Base-by-base conservation (phyloP, 768 basidiomycete genomes). In the Podaxis sp. region DNA sequence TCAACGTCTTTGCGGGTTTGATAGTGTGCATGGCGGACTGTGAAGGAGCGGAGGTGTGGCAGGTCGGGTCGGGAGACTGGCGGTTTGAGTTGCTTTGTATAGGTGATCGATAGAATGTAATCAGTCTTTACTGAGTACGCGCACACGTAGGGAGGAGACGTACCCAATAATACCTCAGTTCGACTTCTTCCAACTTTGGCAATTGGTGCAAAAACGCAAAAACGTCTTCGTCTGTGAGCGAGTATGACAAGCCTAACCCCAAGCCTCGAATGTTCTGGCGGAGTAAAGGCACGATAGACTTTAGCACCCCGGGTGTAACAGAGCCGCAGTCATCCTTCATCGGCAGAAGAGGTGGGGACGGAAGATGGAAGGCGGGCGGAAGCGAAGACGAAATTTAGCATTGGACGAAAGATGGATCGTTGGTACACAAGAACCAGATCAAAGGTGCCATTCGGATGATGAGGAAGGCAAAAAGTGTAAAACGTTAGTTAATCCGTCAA, bases 281-380 rank as follows among this genome's bases (percentile, higher is more conserved):
- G 1, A 84, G 57, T 36, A 75, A 72, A 0, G 82, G 80, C 4
- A 77, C 11, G 55, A 85, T 71, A 0, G 78, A 75, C 19, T 73
- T 78, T 2, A 88, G 72, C 2, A 86, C 82, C 0, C 85, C 85
- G 9, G 85, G 86, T 0, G 86, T 87, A 15, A 88, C 74, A 4
- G 86, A 88, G 5, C 86, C 85, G 66, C 86, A 88, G 58, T 86
- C 83, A 36, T 76, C 77, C 85, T 87, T 49, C 1, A 53, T 41
- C 22, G 29, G 29, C 33, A 6, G 37, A 51, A 24, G 63, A 6
- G 46, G 4, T 25, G 22, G 19, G 19, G 12, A 25, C 11, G 1
- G 49, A 27, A 12, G 49, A 24, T 11, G 49, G 43, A 46, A 17
- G 43, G 2, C 19, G 15, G 43, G 17, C 17, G 43, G 38, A 40